Evolutionary conservation across 371 early-diverging fungal species (phyloP), one percentile per base, ranked within the genome.

Genomic region (Rhizopus arrhizus): DNA sequence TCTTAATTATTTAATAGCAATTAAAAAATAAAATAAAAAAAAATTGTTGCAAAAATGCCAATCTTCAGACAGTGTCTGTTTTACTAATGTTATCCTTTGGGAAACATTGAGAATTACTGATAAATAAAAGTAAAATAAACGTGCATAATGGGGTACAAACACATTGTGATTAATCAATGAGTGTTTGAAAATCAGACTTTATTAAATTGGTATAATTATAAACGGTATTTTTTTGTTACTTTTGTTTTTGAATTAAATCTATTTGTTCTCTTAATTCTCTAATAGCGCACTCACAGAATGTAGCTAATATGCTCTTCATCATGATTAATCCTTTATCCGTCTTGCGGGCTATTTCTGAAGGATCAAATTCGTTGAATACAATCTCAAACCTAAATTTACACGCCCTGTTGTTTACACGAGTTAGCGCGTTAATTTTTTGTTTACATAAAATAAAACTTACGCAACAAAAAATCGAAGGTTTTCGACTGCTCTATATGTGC

Each of bases 381-480:
- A 83, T 70, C 36, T 85, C 85, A 58, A 85, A 77, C 35, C 87
- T 70, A 59, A 85, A 81, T 64, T 85, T 87, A 54, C 84, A 84
- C n/a, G 87, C 85, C 9, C 85, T 85, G 59, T 16, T 36, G 8
- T 49, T 28, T 51, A 29, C 36, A 31, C 33, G 16, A 49, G 13
- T 46, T 41, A 43, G 22, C 38, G 15, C 8, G 10, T 8, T 22
- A 22, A 22, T 22, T 22, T 22, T 16, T 29, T 32, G 12, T 42
- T 33, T 43, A 5, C 12, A 48, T 42, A 41, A 31, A 4, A 48
- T 56, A 6, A n/a, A 3, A 70, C 82, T 66, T 81, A 84, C 87
- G 84, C 83, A 48, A 80, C 63, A 68, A 87, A 82, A 63, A 87
- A 87, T 11, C 81, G 76, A 47, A 85, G 72, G 66, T 87, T 85